Evolutionary conservation across 208 protist genomes (phyloP).

Genomic region (Paratrypanosoma confusum): DNA sequence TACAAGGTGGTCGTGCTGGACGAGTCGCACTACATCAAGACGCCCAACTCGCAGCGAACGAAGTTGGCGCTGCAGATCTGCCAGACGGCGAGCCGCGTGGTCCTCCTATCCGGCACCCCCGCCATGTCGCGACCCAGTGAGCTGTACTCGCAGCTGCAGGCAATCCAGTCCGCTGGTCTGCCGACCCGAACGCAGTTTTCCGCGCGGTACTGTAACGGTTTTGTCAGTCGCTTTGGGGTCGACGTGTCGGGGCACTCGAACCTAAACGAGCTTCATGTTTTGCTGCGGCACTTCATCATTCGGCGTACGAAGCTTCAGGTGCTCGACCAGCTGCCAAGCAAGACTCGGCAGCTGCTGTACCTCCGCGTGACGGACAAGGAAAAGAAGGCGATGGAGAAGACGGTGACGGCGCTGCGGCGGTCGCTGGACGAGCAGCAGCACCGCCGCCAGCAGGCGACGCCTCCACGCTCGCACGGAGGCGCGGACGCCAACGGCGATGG

Average conservation of each 20-base stretch:
- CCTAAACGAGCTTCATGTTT: constrained; percentile 85
- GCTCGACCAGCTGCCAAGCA: constrained; percentile 75
- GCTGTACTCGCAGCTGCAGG: constrained; percentile 89
- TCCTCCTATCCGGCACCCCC: constrained; percentile 92
- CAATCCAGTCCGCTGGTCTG: constrained; percentile 37
- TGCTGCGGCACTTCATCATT: constrained; percentile 88
- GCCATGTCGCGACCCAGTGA: constrained; percentile 91
- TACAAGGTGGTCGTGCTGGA: constrained; percentile 91
- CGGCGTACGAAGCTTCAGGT: constrained; percentile 89
- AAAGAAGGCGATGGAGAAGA: constrained; percentile 69
- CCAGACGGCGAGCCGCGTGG: constrained; percentile 37
- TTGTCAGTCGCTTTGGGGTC: constrained; percentile 58
- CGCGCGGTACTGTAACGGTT: constrained; percentile 90
- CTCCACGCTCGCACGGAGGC: neutral
- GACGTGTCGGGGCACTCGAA: constrained; percentile 72
- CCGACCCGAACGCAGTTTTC: constrained; percentile 76
- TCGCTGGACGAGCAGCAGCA: constrained; percentile 9
- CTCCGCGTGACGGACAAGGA: constrained; percentile 73
- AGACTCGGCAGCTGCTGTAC: constrained; percentile 79
- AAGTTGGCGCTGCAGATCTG: constrained; percentile 73
- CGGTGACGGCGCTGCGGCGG: constrained; percentile 45
- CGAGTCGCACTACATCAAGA: constrained; percentile 95
- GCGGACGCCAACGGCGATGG: constrained; percentile 1
- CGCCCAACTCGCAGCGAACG: constrained; percentile 65
- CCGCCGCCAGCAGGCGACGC: constrained; percentile 6